These are phyloP conservation scores for Apiotrichum brassicae DNA, from an alignment of 1,284 basidiomycete species.

Conservation along the genomic window DNA sequence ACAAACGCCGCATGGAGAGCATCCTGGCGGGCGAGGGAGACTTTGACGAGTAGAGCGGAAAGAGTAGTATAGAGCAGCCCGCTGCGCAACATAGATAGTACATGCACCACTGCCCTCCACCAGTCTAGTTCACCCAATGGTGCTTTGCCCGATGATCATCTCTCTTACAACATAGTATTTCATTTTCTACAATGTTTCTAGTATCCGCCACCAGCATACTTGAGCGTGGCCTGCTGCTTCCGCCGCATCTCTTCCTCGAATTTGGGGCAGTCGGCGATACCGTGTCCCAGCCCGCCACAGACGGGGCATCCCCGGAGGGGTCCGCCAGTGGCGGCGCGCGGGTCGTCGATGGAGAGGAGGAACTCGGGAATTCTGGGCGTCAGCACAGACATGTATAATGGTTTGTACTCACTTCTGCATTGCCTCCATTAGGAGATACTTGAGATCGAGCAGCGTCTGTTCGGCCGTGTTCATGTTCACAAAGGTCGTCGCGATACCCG, in stretches of 20 bases:
- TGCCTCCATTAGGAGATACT: conserved; percentile 94
- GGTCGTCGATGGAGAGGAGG: conserved; percentile 83
- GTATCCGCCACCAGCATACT: conserved; percentile 59
- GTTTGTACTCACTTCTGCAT: conserved; percentile 89
- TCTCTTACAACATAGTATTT: background rate
- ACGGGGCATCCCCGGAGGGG: conserved; percentile 82
- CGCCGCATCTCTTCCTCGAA: conserved; percentile 86
- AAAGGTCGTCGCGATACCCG: conserved; percentile 99
- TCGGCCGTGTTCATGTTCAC: conserved; percentile 96
- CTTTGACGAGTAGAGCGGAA: conserved; percentile 30
- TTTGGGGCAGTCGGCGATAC: conserved; percentile 90
- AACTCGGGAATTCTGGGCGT: conserved; percentile 83
- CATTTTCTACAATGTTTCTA: conserved; percentile 21
- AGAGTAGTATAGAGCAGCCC: background rate
- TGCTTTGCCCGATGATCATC: too few relatives aligned
- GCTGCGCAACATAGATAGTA: background rate
- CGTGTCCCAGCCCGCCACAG: conserved; percentile 94
- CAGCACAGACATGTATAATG: too few relatives aligned
- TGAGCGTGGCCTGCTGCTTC: conserved; percentile 41
- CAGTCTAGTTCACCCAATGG: background rate
- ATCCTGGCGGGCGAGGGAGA: conserved; percentile 52
- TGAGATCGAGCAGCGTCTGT: conserved; percentile 92
- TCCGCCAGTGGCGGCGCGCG: conserved; percentile 69
- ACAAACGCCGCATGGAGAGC: conserved; percentile 62
- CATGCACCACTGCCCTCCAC: background rate